Evolutionary conservation across 1,284 basidiomycete genomes (phyloP), one percentile per base, ranked within the genome.

Genomic region (Pascua guehoae): DNA sequence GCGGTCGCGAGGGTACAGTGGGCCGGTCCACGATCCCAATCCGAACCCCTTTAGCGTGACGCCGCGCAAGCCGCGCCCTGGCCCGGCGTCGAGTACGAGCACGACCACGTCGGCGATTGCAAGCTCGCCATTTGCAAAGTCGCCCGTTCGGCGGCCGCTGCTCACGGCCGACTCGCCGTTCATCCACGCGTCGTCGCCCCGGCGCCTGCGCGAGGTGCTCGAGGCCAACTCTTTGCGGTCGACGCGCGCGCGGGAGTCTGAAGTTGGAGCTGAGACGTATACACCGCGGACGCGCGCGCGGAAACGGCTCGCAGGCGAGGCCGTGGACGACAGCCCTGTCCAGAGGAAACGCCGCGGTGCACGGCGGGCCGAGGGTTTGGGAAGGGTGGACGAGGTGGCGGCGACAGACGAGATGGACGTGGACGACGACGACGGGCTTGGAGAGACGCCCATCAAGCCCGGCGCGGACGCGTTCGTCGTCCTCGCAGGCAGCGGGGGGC

Each of bases 201-300:
- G 64, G 18, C 71, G 72, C 51, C 64, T 76, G 24, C 69, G 67
- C 51, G 65, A 68, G 39, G 58, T 76, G 17, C 59, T 77, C 10
- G 63, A 72, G 49, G 63, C 62, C 42, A 73, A 73, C 54, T 70
- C 72, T 47, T 36, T 54, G 15, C 54, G 40, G 40, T 43, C 57
- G 53, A 39, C 49, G 39, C 53, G 42, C 24, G 24, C 24, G 4
- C 24, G 24, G 24, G 24, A 32, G 7, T 32, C 24, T 2, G n/a
- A n/a, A n/a, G n/a, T n/a, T n/a, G n/a, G n/a, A n/a, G n/a, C n/a
- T n/a, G 47, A 53, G 41, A 42, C 49, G 36, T 67, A 67, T 36
- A 78, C 76, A 32, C 76, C 76, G 1, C 57, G 76, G 12, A 76
- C 76, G 1, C 64, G 64, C 18, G 76, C 76, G n/a, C 55, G 76